Base-by-base conservation (phyloP, 441 rosid species). In the Syzygium syzygioides region DNA sequence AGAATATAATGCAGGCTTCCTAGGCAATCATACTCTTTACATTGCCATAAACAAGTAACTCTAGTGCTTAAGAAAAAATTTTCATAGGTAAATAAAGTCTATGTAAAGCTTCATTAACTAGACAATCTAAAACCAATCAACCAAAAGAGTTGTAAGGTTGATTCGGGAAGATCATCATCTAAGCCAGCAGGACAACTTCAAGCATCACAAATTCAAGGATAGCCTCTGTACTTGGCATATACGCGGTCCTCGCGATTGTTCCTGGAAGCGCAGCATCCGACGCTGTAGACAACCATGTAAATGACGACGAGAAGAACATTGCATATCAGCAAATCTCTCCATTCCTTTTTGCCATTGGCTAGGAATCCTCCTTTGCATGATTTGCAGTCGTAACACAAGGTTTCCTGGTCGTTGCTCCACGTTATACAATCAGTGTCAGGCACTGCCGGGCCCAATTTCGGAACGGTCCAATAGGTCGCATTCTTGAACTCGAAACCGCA, bases 351-450 rank as follows among this genome's bases (percentile, higher is more conserved):
- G 87, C 59, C 62, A 45, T 55, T 85, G 87, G 87, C 87, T 59
- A 85, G 87, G 26, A 85, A 85, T 59, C 87, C 86, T 32, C 30
- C 87, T 59, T 85, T 85, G 66, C 87, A 85, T 28, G 87, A 85
- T 45, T 85, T 85, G 66, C 87, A 85, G 66, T 85, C 87, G 87
- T 54, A 85, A 66, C 87, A 85, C 87, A 85, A 59, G 50, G 59
- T 55, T 9, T 85, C 50, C 87, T 85, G 87, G 64, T 85, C 15
- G 50, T 85, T 85, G 87, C 87, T 85, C 87, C 87, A 85, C 8
- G 50, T 34, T 18, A 34, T n/a, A 59, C 87, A 85, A 59, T 85
- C 87, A 3, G 50, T 6, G 7, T 85, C 87, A n/a, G 66, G 13
- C 7, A 34, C 66, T 1, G 66, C 64, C 13, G 50, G 87, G 28